Evolutionary conservation across 441 rosid species (phyloP), one percentile per base, ranked within the genome.

Genomic region (Mallotus repandus): DNA sequence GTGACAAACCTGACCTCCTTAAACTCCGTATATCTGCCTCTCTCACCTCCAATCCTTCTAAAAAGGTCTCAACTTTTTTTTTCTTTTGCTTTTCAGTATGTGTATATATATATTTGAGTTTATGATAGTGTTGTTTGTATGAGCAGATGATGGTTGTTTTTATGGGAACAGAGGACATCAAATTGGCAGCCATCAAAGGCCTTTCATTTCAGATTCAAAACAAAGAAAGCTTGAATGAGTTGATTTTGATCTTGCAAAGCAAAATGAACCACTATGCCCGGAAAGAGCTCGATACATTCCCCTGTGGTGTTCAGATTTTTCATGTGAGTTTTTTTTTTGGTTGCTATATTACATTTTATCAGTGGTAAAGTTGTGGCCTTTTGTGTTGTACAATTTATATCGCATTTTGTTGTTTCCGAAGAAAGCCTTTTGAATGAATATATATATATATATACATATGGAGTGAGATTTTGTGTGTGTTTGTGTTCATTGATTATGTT

Each of bases 11-110:
- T 2, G 92, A 93, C 50, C 65, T 80, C 9, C 85, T 85, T 21
- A 81, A 88, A 55, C 92, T 91, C 66, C 87, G 82, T n/a, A 66
- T 91, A 82, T 75, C 86, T 57, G 85, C 74, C 70, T 72, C 78
- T 22, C 87, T 73, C 79, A 82, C 60, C 68, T 80, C 85, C 29
- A 78, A 89, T 71, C 85, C 85, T 74, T 70, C 83, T 58, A 88
- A 85, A 71, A 83, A 86, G 84, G 97, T 93, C 14, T 19, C 7
- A 29, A 48, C 18, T 21, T 21, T 15, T 12, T 48, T 57, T 71
- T 60, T 15, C 19, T 11, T 29, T 29, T 29, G 32, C 32, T 45
- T 48, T 71, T 41, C 8, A 43, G 25, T 15, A 15, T 52, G 15
- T 46, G 2, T 14, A 4, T 70, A 3, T 45, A 38, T 49, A 48